Percentiles rank a stretch among this genome's conserved stretches.
phyloP scores from a whole-genome alignment of 108 stramenopile species.

The Cyclostephanos tholiformis region DNA sequence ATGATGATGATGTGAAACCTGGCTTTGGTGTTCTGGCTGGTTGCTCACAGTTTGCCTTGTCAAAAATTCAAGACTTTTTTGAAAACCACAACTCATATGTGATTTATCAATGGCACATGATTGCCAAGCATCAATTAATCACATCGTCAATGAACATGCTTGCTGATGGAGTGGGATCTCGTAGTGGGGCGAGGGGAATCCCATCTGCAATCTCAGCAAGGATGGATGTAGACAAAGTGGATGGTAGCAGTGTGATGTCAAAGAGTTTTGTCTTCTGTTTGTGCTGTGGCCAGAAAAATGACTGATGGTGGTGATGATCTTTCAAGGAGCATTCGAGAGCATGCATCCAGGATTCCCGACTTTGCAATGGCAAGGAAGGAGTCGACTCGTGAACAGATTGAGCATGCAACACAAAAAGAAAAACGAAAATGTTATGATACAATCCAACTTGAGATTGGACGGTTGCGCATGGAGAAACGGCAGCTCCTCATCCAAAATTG shows the following conservation, averaged over 20 bases:
- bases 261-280: background rate
- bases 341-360: background rate
- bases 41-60: background rate
- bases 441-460: no score
- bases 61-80: no score
- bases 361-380: no score
- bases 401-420: conserved; percentile 1
- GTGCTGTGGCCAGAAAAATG: background rate
- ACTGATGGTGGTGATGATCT: background rate
- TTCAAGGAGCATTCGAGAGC: background rate
- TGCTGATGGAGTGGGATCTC: no score
- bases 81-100: no score
- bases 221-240: no score
- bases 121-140: background rate
- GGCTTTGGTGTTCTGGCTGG: background rate
- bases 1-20: background rate
- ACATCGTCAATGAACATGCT: no score
- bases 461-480: background rate
- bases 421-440: background rate
- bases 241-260: background rate
- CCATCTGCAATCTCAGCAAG: no score
- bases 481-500: background rate
- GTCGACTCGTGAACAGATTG: background rate
- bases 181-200: no score
- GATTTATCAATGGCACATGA: no score